These are phyloP conservation scores for Pelargonium fulgidum DNA, from an alignment of 441 rosid genomes.

Conservation along the genomic window DNA sequence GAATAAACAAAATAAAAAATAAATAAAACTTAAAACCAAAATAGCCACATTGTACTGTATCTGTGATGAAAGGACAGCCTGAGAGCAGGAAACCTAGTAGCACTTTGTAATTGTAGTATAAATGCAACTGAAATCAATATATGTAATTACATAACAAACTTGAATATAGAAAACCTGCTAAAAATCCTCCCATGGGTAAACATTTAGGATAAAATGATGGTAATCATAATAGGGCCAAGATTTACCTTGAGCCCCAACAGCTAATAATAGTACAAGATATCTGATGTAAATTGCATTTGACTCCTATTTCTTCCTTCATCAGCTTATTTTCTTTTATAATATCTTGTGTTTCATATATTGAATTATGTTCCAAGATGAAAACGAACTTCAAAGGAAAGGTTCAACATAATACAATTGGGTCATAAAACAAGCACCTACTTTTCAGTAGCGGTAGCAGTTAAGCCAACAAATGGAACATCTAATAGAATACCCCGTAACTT, in stretches of 20 bases:
- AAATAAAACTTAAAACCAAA: neutral
- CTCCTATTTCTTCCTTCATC: neutral
- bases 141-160: slow-evolving; percentile 4
- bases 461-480: slow-evolving; percentile 43
- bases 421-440: slow-evolving; percentile 24
- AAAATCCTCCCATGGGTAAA: neutral
- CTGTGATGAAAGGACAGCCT: neutral
- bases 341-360: neutral
- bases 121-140: neutral
- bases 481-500: slow-evolving; percentile 33
- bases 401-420: neutral
- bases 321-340: neutral
- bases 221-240: neutral
- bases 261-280: neutral
- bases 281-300: neutral
- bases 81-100: neutral
- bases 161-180: neutral
- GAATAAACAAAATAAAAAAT: slow-evolving; percentile 11
- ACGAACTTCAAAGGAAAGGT: neutral
- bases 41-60: neutral
- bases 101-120: neutral
- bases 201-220: neutral
- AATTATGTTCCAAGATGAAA: neutral
- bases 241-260: neutral
- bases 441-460: slow-evolving; percentile 51